Conservation (phyloP, 2,329 filamentous ascomycete species). For the Aureobasidium sp. region DNA sequence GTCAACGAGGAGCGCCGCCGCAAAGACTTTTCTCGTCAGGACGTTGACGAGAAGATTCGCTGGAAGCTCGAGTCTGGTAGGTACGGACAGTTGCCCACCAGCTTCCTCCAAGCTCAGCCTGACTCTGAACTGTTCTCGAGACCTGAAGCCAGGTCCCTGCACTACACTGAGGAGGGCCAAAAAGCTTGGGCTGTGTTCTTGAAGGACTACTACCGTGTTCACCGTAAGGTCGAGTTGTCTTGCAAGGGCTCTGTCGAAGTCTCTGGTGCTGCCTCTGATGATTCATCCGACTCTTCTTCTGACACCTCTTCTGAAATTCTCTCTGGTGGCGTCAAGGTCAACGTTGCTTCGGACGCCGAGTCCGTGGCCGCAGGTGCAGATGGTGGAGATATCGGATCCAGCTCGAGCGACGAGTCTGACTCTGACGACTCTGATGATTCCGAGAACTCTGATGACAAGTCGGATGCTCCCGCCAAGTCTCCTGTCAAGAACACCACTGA, state of each 20-base stretch:
- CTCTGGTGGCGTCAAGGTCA: neutral
- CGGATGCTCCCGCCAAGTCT: neutral
- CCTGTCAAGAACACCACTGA: neutral
- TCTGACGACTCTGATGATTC: neutral
- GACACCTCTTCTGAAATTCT: neutral
- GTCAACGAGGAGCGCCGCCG: neutral
- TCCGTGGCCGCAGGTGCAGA: neutral
- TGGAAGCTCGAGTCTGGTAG: slow-evolving; percentile 9
- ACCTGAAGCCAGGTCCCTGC: neutral
- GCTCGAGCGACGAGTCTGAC: neutral
- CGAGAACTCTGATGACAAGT: neutral
- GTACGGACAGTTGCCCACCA: neutral
- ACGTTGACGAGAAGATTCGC: neutral
- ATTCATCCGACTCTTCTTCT: neutral
- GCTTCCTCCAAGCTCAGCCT: neutral
- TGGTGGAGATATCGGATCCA: neutral
- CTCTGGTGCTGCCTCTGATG: neutral
- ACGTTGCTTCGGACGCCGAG: neutral
- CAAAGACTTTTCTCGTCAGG: neutral
- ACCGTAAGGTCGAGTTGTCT: neutral
- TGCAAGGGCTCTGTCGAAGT: neutral
- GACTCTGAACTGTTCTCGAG: neutral
- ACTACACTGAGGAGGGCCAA: neutral
- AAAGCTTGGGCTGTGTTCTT: neutral
- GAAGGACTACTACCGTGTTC: neutral